Evolutionary conservation across 2,329 filamentous ascomycete genomes (phyloP).

Genomic region (Arthrobotrys megalospora): DNA sequence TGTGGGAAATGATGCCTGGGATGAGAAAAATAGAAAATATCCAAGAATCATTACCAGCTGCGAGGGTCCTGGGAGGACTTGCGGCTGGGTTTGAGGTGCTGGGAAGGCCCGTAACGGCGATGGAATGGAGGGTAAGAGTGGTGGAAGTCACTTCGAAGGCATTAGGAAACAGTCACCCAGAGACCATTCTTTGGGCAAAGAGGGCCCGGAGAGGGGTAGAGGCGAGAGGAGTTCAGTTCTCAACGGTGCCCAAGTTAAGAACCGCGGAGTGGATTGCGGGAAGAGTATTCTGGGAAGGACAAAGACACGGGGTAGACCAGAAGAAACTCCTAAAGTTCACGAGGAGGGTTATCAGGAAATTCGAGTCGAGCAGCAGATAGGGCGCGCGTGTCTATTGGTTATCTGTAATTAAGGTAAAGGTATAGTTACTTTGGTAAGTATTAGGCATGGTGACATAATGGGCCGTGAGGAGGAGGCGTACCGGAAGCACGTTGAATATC

Average conservation of each 20-base stretch:
- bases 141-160: not conserved
- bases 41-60: not conserved
- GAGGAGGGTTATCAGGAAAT: not conserved
- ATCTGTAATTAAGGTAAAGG: not conserved
- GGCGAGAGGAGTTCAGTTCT: constrained; percentile 13
- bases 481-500: not conserved
- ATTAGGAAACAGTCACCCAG: constrained; percentile 23
- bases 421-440: not conserved
- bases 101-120: constrained; percentile 1
- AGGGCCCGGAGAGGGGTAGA: constrained; percentile 11
- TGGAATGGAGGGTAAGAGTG: constrained; percentile 1
- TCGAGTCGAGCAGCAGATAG: not conserved
- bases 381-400: not conserved
- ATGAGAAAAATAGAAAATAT: not conserved
- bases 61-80: constrained; percentile 18
- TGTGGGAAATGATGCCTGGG: constrained; percentile 5
- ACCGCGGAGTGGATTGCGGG: not conserved
- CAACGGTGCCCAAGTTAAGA: constrained; percentile 1
- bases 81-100: constrained; percentile 9
- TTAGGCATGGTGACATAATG: not conserved
- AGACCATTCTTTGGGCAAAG: constrained; percentile 16
- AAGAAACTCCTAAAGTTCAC: constrained; percentile 5
- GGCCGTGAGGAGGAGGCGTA: not conserved
- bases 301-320: not conserved
- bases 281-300: constrained; percentile 21